Evolutionary conservation across 148 eudicot species (phyloP).

Genomic region (Amaranthus hypochondriacus): DNA sequence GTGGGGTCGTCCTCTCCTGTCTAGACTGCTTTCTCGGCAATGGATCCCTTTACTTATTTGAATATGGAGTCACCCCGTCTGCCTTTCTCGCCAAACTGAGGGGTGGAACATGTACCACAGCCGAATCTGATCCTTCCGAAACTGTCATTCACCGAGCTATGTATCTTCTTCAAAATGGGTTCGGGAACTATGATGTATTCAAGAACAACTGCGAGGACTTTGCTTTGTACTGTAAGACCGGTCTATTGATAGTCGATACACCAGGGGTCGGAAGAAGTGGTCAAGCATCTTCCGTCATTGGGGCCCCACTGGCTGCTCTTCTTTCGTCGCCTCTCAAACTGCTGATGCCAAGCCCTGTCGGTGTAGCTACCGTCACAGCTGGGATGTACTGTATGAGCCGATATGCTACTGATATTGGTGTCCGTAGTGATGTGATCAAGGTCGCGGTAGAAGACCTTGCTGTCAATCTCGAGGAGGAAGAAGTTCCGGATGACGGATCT

Average conservation of each 20-base stretch:
- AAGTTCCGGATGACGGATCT: conserved; percentile 22
- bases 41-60: conserved; percentile 76
- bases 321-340: conserved; percentile 83
- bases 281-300: conserved; percentile 87
- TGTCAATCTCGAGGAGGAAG: conserved; percentile 43
- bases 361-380: conserved; percentile 84
- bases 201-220: conserved; percentile 96
- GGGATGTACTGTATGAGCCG: conserved; percentile 97
- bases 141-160: conserved; percentile 75
- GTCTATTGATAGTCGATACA: conserved; percentile 58
- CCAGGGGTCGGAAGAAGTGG: conserved; percentile 82
- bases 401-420: conserved; percentile 91
- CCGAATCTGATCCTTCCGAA: conserved; percentile 55
- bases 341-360: conserved; percentile 83
- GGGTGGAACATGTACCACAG: conserved; percentile 95
- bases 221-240: conserved; percentile 90
- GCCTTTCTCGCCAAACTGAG: conserved; percentile 75
- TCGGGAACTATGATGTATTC: conserved; percentile 81
- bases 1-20: conserved; percentile 80
- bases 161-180: conserved; percentile 87
- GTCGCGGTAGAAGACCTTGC: conserved; percentile 86
- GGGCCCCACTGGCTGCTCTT: conserved; percentile 91
- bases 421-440: conserved; percentile 84
- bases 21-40: conserved; percentile 80
- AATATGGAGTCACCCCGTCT: conserved; percentile 75